Evolutionary conservation across 2,329 filamentous ascomycete genomes (phyloP).

Genomic region (Fonsecaea pugnacius): DNA sequence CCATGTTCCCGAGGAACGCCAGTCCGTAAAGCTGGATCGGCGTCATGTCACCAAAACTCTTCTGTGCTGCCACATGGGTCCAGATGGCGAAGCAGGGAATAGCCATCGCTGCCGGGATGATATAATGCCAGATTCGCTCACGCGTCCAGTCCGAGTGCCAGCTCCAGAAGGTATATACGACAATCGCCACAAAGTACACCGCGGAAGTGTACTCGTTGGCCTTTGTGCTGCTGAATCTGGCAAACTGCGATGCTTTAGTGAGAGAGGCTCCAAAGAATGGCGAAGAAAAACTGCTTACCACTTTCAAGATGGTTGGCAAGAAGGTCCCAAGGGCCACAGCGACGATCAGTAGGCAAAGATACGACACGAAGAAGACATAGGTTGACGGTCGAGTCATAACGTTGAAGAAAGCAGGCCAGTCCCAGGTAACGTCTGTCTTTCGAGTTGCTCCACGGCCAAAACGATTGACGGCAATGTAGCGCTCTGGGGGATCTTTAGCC

Average conservation of each 20-base stretch:
- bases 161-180: conserved; percentile 32
- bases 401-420: conserved; percentile 32
- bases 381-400: conserved; percentile 37
- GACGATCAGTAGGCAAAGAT: conserved; percentile 34
- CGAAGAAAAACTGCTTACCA: conserved; percentile 13
- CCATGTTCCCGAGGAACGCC: conserved; percentile 36
- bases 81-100: conserved; percentile 38
- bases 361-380: conserved; percentile 36
- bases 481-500: conserved; percentile 20
- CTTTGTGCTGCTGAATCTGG: conserved; percentile 32
- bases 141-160: conserved; percentile 37
- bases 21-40: conserved; percentile 35
- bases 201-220: conserved; percentile 37
- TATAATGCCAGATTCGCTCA: conserved; percentile 39
- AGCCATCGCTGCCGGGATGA: conserved; percentile 31
- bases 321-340: conserved; percentile 37
- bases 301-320: conserved; percentile 35
- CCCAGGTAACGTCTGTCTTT: conserved; percentile 34
- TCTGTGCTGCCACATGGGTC: conserved; percentile 35
- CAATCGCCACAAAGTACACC: conserved; percentile 34
- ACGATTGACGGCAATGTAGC: conserved; percentile 36
- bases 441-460: conserved; percentile 35
- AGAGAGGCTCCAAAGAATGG: background rate
- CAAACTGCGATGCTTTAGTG: conserved; percentile 28
- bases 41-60: conserved; percentile 30